Base-by-base conservation (phyloP, 768 basidiomycete genomes). In the Phaffia australis region DNA sequence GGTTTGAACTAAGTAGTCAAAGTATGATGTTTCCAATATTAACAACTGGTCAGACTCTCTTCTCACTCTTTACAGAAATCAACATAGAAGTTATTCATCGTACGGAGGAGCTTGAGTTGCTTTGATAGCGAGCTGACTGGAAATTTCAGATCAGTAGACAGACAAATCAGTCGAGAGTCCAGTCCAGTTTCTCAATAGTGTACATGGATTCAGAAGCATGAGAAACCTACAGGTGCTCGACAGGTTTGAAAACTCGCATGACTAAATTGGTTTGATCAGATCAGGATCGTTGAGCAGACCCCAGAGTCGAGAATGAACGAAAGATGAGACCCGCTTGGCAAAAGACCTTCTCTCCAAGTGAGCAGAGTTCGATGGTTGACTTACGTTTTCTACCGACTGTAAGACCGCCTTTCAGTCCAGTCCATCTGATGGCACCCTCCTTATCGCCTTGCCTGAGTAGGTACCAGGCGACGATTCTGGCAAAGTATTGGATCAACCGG, bases 161-260 rank as follows among this genome's bases (percentile, higher is more conserved):
- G 6, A 42, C 4, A 11, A 42, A 5, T 42, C 6, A 5, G 35
- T 42, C 11, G 35, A 5, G 35, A 42, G 4, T 42, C 8, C 52
- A 54, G 52, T 8, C 4, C 16, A 54, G 16, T 25, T 9, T 57
- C 27, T 4, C 11, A 57, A 9, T 21, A 8, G 27, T 32, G 23
- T 32, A 8, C 35, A 42, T 42, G 35, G 11, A 42, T 42, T 11
- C 4, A 4, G 11, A 11, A 42, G 35, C 35, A 42, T 42, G 11
- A 29, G 32, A 29, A 32, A 57, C 56, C 14, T 25, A 57, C 56
- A 93, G 80, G 77, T 95, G 90, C 74, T 99, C 95, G 69, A 93
- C 71, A 9, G 92, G 91, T 77, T 97, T 94, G 71, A 91, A 90
- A 62, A 99, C 80, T 19, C 95, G 85, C 81, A 98, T 80, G 48